Evolutionary conservation across 345 rosid genomes (phyloP).

Genomic region (Camelina neglecta): DNA sequence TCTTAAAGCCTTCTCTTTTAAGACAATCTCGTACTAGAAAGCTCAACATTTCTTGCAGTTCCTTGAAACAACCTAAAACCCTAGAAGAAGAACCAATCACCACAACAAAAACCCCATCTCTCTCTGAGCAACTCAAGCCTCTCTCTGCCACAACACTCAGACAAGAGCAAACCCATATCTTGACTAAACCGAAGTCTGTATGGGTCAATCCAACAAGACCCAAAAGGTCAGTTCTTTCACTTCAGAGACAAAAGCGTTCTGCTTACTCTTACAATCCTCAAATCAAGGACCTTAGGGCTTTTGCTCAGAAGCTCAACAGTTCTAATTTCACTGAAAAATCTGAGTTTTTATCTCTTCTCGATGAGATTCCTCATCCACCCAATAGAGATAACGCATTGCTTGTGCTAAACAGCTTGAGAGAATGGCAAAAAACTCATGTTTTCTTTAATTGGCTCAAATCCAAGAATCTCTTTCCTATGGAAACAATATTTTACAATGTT

Average conservation of each 20-base stretch:
- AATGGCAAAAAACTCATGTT: constrained; percentile 70
- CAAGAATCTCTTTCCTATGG: constrained; percentile 75
- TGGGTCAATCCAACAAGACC: constrained; percentile 89
- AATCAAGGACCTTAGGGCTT: constrained; percentile 62
- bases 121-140: constrained; percentile 86
- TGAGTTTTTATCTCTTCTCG: constrained; percentile 52
- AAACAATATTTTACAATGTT: constrained; percentile 80
- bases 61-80: constrained; percentile 45
- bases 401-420: constrained; percentile 66
- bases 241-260: constrained; percentile 76
- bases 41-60: constrained; percentile 53
- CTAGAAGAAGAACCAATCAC: constrained; percentile 45
- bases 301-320: constrained; percentile 73
- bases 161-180: constrained; percentile 50
- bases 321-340: constrained; percentile 55
- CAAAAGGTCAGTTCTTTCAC: constrained; percentile 83
- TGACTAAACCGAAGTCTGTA: constrained; percentile 77
- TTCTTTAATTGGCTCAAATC: constrained; percentile 79
- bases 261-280: constrained; percentile 65
- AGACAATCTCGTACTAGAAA: constrained; percentile 47
- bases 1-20: constrained; percentile 39
- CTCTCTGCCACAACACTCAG: constrained; percentile 70
- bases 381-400: constrained; percentile 69
- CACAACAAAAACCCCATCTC: constrained; percentile 55
- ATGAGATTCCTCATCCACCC: constrained; percentile 63